A percentile compares a stretch with the other conserved stretches of the same genome.
Evolutionary conservation across 805 yeast species (phyloP).

Genomic region (Kluyveromyces wickerhamii): DNA sequence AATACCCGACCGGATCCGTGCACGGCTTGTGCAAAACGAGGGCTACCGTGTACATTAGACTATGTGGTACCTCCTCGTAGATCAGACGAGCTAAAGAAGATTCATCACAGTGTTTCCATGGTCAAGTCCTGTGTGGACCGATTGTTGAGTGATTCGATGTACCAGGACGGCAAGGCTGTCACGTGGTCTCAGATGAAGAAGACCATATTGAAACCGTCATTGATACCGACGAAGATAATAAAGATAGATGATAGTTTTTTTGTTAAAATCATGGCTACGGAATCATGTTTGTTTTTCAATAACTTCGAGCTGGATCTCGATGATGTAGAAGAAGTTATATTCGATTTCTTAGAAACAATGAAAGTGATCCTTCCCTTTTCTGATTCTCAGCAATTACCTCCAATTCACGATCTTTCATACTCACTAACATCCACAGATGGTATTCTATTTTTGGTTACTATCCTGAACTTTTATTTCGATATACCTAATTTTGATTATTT

Average conservation of each 20-base stretch:
- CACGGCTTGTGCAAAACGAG: conserved; percentile 45
- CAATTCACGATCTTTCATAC: too few relatives aligned
- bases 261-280: conserved; percentile 8
- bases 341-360: conserved; percentile 8
- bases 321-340: conserved; percentile 9
- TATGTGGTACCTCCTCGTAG: conserved; percentile 46
- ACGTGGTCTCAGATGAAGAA: conserved; percentile 1
- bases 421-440: conserved; percentile 7
- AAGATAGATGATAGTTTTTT: conserved; percentile 10
- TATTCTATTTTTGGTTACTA: conserved; percentile 12
- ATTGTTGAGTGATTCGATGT: conserved; percentile 6
- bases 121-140: conserved; percentile 9
- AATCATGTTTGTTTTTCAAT: conserved; percentile 12
- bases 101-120: conserved; percentile 26
- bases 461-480: conserved; percentile 20
- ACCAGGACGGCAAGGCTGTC: conserved; percentile 6
- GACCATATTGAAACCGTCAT: not conserved
- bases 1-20: conserved; percentile 48
- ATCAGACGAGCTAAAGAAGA: conserved; percentile 32
- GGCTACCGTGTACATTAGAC: conserved; percentile 46
- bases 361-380: conserved; percentile 6
- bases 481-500: conserved; percentile 15
- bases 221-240: conserved; percentile 9
- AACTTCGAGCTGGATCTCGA: conserved; percentile 10
- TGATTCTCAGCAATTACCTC: conserved; percentile 8